Base-by-base conservation (phyloP, 1,139 yeast species). In the Pneumocystis jirovecii region DNA sequence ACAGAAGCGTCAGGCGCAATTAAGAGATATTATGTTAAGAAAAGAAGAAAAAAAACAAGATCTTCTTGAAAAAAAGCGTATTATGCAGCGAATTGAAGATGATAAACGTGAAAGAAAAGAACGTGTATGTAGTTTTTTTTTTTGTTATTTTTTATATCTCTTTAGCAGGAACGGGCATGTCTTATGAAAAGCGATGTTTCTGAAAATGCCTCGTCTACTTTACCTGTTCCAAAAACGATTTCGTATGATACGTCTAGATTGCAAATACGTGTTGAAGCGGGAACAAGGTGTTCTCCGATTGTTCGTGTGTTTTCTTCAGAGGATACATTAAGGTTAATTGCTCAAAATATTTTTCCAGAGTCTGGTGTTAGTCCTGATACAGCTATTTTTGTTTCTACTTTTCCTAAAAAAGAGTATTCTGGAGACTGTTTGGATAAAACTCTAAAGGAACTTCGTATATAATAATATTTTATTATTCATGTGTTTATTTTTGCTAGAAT, bases 61-160 rank as follows among this genome's bases (percentile, higher is more conserved):
- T 50, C 70, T 70, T 2, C 67, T 68, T n/a, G 78, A 78, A 40
- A 74, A 73, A 66, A 72, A 72, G 67, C 68, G 75, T 40, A 72
- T 76, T 63, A 71, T 71, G 66, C 76, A 72, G 40, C 73, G 71
- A 64, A 76, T 76, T 65, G 78, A 75, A 65, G 78, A 76, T 31
- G 79, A 76, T 64, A 73, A 71, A 67, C 69, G 72, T 19, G 77
- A 74, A 17, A 68, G 79, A 61, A 69, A 68, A 61, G 69, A 68
- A 42, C 67, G 69, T 59, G 63, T 67, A 19, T 68, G 66, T 42
- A 60, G 17, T 63, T 3, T 60, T 65, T 12, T 10, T 64, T 57
- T 42, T 12, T 29, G 1, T 60, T 12, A 10, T 29, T 25, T 34
- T 61, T 63, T 25, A 70, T 69, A 61, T 61, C 60, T 40, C 67